Percentiles rank a stretch among this genome's conserved stretches.
Conservation (phyloP, 148 eudicot species). For the Euryodendron excelsum region DNA sequence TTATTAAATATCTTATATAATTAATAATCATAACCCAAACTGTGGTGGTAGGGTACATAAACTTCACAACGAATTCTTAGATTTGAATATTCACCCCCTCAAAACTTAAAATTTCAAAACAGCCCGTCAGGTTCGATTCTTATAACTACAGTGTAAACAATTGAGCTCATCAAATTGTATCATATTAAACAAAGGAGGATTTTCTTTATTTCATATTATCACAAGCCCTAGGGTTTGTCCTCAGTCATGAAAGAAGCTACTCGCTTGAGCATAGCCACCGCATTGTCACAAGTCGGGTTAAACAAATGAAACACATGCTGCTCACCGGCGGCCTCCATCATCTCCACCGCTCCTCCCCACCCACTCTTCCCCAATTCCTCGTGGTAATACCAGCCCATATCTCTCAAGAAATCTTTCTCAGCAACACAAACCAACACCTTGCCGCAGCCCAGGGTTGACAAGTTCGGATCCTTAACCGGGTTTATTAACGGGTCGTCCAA, state of each 20-base stretch:
- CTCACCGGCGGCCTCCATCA: constrained; percentile 34
- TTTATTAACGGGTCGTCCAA: constrained; percentile 34
- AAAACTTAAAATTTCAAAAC: too few species aligned
- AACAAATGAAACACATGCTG: constrained; percentile 44
- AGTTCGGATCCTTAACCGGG: constrained; percentile 32
- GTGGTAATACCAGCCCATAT: constrained; percentile 25
- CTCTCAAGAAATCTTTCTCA: constrained; percentile 24
- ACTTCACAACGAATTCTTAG: too few species aligned
- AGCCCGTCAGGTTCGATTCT: too few species aligned
- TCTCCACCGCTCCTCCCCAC: constrained; percentile 33
- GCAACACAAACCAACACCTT: constrained; percentile 40
- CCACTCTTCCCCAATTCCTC: constrained; percentile 21
- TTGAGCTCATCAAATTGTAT: too few species aligned
- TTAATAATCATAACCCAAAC: too few species aligned
- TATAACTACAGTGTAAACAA: too few species aligned
- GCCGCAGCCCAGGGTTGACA: constrained; percentile 23
- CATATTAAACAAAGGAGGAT: too few species aligned
- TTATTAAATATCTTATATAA: too few species aligned
- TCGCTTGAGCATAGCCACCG: not conserved
- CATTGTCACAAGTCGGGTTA: constrained; percentile 1
- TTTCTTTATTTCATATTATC: too few species aligned
- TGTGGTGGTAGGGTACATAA: too few species aligned
- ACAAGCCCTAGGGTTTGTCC: not conserved
- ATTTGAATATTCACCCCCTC: too few species aligned
- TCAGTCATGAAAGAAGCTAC: not conserved